These are phyloP conservation scores for Fragilariopsis cylindrus DNA, from an alignment of 108 stramenopile species.

Conservation along the genomic window DNA sequence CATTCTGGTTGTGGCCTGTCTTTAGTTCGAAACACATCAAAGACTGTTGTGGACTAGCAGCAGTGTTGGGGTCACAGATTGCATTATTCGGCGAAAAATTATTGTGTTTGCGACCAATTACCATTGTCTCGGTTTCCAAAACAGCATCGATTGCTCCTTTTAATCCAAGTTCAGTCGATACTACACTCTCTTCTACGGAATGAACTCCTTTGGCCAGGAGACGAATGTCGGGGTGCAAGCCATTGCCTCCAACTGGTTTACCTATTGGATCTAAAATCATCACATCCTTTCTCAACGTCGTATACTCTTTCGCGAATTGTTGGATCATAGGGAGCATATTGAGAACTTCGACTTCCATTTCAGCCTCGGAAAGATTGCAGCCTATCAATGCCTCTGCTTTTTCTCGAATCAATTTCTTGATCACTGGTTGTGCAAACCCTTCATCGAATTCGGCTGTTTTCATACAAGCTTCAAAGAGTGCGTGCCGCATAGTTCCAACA, in stretches of 20 bases:
- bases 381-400: slow-evolving; percentile 67
- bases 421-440: slow-evolving; percentile 38
- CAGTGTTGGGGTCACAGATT: not conserved
- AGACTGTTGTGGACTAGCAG: slow-evolving; percentile 20
- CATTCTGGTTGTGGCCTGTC: slow-evolving; percentile 79
- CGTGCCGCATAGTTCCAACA: slow-evolving; percentile 82
- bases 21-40: slow-evolving; percentile 83
- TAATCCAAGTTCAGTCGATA: slow-evolving; percentile 78
- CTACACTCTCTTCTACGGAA: slow-evolving; percentile 68
- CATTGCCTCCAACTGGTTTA: slow-evolving; percentile 19
- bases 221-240: slow-evolving; percentile 38
- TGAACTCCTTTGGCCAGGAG: slow-evolving; percentile 41
- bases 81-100: not conserved
- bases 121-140: slow-evolving; percentile 49
- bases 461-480: slow-evolving; percentile 75
- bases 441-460: slow-evolving; percentile 51
- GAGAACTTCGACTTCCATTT: slow-evolving; percentile 61
- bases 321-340: slow-evolving; percentile 65
- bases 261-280: slow-evolving; percentile 7
- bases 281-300: slow-evolving; percentile 21
- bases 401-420: slow-evolving; percentile 57
- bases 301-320: slow-evolving; percentile 58
- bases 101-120: slow-evolving; percentile 1
- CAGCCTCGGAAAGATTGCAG: slow-evolving; percentile 55
- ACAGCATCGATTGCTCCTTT: slow-evolving; percentile 85